Evolutionary conservation across 768 basidiomycete species (phyloP).

Genomic region (Pholiota conissans): DNA sequence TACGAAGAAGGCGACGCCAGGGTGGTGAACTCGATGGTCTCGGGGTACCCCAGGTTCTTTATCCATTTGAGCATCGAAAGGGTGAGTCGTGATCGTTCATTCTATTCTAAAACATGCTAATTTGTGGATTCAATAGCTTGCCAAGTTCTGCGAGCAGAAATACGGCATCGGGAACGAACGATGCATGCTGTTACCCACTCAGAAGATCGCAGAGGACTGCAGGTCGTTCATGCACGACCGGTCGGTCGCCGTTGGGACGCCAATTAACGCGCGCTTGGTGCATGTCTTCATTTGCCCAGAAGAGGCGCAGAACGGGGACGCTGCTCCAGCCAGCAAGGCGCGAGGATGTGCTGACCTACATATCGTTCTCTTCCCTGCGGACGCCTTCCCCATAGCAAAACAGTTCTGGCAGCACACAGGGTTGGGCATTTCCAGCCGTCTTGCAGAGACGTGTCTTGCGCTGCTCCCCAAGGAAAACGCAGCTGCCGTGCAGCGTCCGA

Average conservation of each 20-base stretch:
- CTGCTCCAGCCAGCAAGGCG: constrained; percentile 19
- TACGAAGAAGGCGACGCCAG: constrained; percentile 90
- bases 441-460: constrained; percentile 80
- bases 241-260: constrained; percentile 39
- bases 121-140: constrained; percentile 54
- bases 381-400: constrained; percentile 67
- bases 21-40: constrained; percentile 76
- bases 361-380: constrained; percentile 74
- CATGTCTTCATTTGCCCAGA: constrained; percentile 74
- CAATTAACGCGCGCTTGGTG: constrained; percentile 54
- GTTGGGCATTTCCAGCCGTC: constrained; percentile 83
- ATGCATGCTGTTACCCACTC: constrained; percentile 80
- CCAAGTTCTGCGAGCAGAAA: constrained; percentile 70
- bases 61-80: constrained; percentile 84
- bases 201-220: constrained; percentile 71
- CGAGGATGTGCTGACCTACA: constrained; percentile 60
- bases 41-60: constrained; percentile 95
- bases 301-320: constrained; percentile 35
- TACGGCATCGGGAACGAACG: constrained; percentile 72
- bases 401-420: constrained; percentile 98
- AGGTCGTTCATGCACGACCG: constrained; percentile 67
- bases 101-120: not conserved
- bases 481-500: constrained; percentile 11
- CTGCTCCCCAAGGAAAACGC: constrained; percentile 54
- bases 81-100: constrained; percentile 43